Evolutionary conservation across 352 stramenopile genomes (phyloP), one percentile per base, ranked within the genome.

Genomic region (Pythium scleroteichum): DNA sequence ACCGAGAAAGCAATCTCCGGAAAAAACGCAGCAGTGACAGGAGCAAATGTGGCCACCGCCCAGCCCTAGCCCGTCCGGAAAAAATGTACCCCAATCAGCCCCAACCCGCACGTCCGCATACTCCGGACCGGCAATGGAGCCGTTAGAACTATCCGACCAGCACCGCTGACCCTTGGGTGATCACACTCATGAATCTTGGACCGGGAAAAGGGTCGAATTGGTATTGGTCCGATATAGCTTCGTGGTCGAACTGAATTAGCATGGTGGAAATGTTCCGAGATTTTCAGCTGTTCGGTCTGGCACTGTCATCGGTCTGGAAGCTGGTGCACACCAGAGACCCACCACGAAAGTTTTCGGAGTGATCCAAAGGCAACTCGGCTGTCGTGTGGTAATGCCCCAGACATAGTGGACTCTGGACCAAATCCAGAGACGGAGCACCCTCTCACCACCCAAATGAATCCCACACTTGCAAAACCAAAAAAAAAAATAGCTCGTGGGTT

Each of bases 91-190:
- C n/a, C 38, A 12, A 35, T 16, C 9, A 56, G 20, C 33, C 49
- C 33, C 20, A 56, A 42, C 49, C 49, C 49, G 33, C n/a, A 24
- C 22, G 44, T 51, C 44, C 13, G 44, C 44, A 51, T 48, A 24
- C 8, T 20, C 33, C 17, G 17, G 17, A 4, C 5, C 6, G 17
- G 38, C 13, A 47, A 20, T 46, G 10, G 58, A 66, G 50, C 58
- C 58, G 58, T 59, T 66, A 59, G 27, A 35, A 33, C 48, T 66
- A 52, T 23, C 4, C 13, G 45, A 45, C 58, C 58, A 59, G 49
- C 24, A 66, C 58, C 16, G 46, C 20, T 23, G 0, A 41, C 8
- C 42, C 40, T 19, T 38, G 29, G 19, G 9, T 5, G n/a, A 10
- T 2, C 44, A 7, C 12, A 5, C 6, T 27, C 9, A 13, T 26